Conservation (phyloP, 208 protist species). For the Acanthamoeba healyi region DNA sequence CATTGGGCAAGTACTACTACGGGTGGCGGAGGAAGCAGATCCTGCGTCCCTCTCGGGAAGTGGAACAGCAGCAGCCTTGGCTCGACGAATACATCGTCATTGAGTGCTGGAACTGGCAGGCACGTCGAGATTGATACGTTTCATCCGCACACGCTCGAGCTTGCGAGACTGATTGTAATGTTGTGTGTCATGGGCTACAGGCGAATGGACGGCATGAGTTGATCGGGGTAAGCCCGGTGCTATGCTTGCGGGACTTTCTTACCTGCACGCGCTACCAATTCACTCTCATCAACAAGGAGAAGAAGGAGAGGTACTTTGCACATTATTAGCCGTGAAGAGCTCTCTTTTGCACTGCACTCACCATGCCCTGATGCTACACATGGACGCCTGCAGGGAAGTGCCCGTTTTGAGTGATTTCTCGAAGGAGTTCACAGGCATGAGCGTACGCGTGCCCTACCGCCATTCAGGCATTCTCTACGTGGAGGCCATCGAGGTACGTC, state of each 20-base stretch:
- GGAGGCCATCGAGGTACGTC: background rate
- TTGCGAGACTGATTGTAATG: no score
- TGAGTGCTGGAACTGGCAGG: constrained; percentile 39
- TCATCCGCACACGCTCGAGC: no score
- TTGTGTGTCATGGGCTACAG: no score
- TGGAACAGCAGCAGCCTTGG: constrained; percentile 16
- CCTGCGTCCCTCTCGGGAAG: background rate
- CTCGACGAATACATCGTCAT: constrained; percentile 40
- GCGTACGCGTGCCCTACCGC: constrained; percentile 33
- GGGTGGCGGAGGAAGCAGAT: background rate
- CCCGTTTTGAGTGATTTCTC: background rate
- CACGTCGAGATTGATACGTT: no score
- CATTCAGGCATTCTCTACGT: constrained; percentile 16
- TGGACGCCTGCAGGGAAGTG: background rate
- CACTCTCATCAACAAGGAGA: constrained; percentile 27
- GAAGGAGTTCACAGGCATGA: constrained; percentile 37
- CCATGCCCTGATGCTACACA: background rate
- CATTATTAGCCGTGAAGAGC: background rate
- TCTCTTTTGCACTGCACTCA: background rate
- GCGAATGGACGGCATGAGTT: constrained; percentile 2
- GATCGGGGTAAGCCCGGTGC: background rate
- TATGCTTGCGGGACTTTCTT: constrained; percentile 29
- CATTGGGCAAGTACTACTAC: constrained; percentile 27
- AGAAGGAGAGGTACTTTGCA: background rate
- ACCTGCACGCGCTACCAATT: constrained; percentile 13